phyloP scores from a whole-genome alignment of 2,329 filamentous ascomycete species.

The Metarhizium humberi region DNA sequence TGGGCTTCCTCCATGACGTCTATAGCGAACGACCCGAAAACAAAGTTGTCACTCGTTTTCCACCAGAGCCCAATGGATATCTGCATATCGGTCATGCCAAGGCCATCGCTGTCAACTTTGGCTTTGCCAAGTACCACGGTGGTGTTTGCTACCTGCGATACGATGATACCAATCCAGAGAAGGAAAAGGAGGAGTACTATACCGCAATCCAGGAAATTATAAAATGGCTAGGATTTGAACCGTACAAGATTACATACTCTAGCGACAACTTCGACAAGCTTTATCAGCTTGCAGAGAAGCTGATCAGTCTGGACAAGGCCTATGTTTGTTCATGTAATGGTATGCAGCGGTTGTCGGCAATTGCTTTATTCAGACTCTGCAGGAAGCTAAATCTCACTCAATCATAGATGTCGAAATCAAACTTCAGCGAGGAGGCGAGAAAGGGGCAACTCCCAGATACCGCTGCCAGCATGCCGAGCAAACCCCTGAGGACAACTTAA shows the following conservation, averaged over 20 bases:
- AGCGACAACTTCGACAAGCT: conserved; percentile 79
- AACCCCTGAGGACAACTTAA: conserved; percentile 63
- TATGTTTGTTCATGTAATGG: conserved; percentile 83
- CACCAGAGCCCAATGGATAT: conserved; percentile 86
- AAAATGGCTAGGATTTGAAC: conserved; percentile 60
- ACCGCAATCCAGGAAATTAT: conserved; percentile 83
- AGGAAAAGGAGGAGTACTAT: conserved; percentile 86
- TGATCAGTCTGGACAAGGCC: conserved; percentile 57
- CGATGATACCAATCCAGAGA: conserved; percentile 93
- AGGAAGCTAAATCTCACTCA: not conserved
- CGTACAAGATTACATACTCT: conserved; percentile 60
- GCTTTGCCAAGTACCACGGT: conserved; percentile 77
- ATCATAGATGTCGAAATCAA: conserved; percentile 64
- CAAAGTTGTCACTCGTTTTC: conserved; percentile 62
- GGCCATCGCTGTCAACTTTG: conserved; percentile 93
- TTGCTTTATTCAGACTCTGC: not conserved
- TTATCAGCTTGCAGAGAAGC: conserved; percentile 75
- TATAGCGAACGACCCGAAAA: conserved; percentile 57
- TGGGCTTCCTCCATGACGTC: conserved; percentile 65
- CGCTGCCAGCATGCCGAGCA: conserved; percentile 74
- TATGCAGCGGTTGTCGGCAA: conserved; percentile 29
- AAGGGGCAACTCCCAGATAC: conserved; percentile 59
- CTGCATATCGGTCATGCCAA: conserved; percentile 92
- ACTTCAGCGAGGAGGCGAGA: conserved; percentile 72
- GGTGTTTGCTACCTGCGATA: conserved; percentile 50